Percentiles rank a stretch among this genome's conserved stretches.
Conservation (phyloP, 2,329 filamentous ascomycete genomes). For the Sporothrix brunneoviolacea region DNA sequence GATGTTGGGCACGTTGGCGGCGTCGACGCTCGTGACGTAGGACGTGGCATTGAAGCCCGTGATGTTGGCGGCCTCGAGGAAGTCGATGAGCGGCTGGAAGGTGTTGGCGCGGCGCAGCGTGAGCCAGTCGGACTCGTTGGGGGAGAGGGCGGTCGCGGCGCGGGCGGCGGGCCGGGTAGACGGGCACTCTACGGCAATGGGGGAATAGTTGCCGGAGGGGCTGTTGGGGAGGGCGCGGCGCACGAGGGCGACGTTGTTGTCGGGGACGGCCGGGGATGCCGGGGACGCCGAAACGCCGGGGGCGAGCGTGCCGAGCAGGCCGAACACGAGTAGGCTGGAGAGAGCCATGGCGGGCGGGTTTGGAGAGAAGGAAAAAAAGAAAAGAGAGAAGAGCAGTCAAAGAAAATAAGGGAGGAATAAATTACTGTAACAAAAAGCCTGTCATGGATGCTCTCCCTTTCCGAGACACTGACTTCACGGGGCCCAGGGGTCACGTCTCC, state of each 20-base stretch:
- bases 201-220: conserved; percentile 60
- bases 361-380: no score
- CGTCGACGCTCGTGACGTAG: conserved; percentile 54
- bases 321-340: background rate
- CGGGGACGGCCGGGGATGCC: no score
- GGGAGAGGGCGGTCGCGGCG: conserved; percentile 53
- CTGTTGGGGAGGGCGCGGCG: conserved; percentile 30
- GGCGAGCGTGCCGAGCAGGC: background rate
- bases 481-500: no score
- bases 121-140: conserved; percentile 69
- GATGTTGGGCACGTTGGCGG: conserved; percentile 46
- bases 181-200: conserved; percentile 62
- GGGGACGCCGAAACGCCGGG: no score
- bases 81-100: conserved; percentile 64
- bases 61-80: conserved; percentile 67
- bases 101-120: conserved; percentile 64
- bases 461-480: no score
- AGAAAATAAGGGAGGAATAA: no score
- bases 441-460: no score
- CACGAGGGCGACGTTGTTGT: background rate
- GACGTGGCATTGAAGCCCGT: conserved; percentile 65
- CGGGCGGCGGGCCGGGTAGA: conserved; percentile 62
- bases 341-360: no score
- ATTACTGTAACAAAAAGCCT: no score
- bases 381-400: no score